Base-by-base conservation (phyloP, 257 asterid genomes). In the Mitragyna speciosa region DNA sequence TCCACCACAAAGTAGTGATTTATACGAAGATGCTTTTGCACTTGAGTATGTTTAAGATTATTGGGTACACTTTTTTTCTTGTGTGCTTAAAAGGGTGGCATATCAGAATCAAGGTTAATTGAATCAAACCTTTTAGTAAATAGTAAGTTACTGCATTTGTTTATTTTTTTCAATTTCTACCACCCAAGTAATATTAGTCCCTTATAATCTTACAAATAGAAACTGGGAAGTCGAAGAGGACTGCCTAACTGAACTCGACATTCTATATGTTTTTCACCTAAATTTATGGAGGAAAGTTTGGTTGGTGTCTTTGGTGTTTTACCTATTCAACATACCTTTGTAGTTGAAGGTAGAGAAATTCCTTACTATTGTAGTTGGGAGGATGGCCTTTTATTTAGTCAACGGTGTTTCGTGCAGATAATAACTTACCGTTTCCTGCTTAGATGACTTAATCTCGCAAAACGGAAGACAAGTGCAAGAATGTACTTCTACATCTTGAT, bases 171-270 rank as follows among this genome's bases (percentile, higher is more conserved):
- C 28, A 24, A 4, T 30, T 36, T 58, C 72, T 64, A 31, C 59
- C 41, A 28, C 7, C 71, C 6, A 49, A 10, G 30, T 2, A 11
- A 30, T 51, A 28, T 16, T 6, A 56, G 39, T 36, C 4, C 7
- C 75, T 75, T 67, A 2, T 4, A 15, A 28, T 22, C 5, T 28
- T 36, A 63, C 65, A 6, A 22, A 49, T 67, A 41, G 51, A 77
- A 33, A 68, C 52, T 70, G 74, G 75, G 48, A 72, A 66, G 70
- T 33, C 45, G 61, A 77, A 54, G 72, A 67, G 72, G 80, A 82
- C 81, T 43, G 66, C 68, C 80, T 48, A 82, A 73, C 83, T 61
- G 58, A 12, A 31, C 48, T 16, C 30, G 14, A 19, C 22, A 39
- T 78, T 26, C 20, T 0, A 10, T 51, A 11, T n/a, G 24, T 67